Evolutionary conservation across 306 rosid genomes (phyloP).

Genomic region (Quercus robur): DNA sequence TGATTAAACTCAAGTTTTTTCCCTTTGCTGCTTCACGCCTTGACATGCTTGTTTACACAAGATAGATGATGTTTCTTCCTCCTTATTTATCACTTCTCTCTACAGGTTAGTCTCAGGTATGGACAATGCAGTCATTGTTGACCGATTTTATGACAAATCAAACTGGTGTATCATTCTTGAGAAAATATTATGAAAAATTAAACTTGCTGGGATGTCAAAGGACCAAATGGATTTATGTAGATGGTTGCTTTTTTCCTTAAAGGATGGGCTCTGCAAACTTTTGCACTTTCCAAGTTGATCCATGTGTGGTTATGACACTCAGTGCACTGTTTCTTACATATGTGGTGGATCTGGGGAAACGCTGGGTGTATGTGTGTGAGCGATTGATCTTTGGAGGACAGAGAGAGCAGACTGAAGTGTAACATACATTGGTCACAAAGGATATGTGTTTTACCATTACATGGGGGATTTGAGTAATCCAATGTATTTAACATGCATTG

Average conservation of each 20-base stretch:
- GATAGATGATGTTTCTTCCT: slow-evolving; percentile 7
- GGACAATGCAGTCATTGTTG: slow-evolving; percentile 62
- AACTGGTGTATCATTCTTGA: slow-evolving; percentile 92
- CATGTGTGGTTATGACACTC: neutral
- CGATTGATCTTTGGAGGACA: neutral
- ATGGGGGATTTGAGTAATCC: neutral
- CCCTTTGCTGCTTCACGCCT: neutral
- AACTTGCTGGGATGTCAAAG: neutral
- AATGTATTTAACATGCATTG: neutral
- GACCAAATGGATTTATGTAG: neutral
- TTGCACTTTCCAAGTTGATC: neutral
- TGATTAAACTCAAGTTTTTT: neutral
- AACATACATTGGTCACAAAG: neutral
- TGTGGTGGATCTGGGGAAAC: neutral
- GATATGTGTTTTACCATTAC: neutral
- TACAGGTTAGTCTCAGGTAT: slow-evolving; percentile 74
- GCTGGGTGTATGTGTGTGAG: no score
- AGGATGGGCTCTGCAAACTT: neutral
- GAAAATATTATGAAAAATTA: slow-evolving; percentile 45
- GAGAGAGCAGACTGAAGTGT: neutral
- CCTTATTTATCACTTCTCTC: slow-evolving; percentile 11
- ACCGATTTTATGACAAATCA: slow-evolving; percentile 84
- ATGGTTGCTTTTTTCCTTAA: neutral
- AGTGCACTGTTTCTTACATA: neutral
- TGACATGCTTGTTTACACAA: slow-evolving; percentile 3